Conservation (phyloP, 805 yeast genomes). For the Kluyveromyces lactis region DNA sequence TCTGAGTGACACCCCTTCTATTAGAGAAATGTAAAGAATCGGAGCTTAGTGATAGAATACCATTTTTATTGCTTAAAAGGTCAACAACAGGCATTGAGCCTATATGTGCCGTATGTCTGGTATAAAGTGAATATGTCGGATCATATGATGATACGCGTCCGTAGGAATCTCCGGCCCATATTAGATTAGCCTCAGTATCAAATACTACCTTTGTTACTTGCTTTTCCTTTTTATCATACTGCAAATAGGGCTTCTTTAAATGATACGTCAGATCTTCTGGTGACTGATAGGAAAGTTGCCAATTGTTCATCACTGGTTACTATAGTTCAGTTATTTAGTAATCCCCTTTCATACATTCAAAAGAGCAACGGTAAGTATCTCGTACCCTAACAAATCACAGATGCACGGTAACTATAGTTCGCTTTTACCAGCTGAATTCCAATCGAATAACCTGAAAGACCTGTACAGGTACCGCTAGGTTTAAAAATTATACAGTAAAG, state of each 20-base stretch:
- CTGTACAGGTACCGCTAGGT: too few relatives aligned
- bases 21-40: constrained; percentile 45
- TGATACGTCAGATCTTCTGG: constrained; percentile 25
- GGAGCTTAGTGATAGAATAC: constrained; percentile 49
- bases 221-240: constrained; percentile 27
- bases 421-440: too few relatives aligned
- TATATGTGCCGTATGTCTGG: constrained; percentile 46
- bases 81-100: constrained; percentile 39
- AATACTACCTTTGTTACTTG: constrained; percentile 36
- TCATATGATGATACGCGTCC: constrained; percentile 44
- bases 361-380: too few relatives aligned
- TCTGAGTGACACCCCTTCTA: constrained; percentile 46
- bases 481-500: too few relatives aligned
- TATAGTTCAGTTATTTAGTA: not conserved
- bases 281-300: constrained; percentile 27
- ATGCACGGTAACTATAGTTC: too few relatives aligned
- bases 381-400: too few relatives aligned
- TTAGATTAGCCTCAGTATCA: constrained; percentile 63
- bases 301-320: constrained; percentile 23
- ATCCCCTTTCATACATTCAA: too few relatives aligned
- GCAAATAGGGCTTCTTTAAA: constrained; percentile 24
- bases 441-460: too few relatives aligned
- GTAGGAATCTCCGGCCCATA: constrained; percentile 74
- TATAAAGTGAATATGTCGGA: constrained; percentile 44
- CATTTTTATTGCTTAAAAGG: constrained; percentile 45